Conservation (phyloP, 1,284 basidiomycete species). For the Malassezia sympodialis region DNA sequence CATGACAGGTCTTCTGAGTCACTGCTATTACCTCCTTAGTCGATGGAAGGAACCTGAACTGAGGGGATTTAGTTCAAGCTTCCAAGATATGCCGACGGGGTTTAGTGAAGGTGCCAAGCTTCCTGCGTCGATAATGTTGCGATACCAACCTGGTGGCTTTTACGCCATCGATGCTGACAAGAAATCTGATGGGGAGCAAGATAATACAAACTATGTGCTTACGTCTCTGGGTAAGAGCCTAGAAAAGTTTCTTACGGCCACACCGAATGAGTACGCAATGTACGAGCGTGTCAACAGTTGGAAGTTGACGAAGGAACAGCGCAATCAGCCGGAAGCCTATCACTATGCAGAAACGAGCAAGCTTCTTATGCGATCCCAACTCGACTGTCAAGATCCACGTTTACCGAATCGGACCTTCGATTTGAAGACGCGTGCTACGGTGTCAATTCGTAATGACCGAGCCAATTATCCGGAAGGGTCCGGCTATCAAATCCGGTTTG, state of each 20-base stretch:
- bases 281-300: slow-evolving; percentile 54
- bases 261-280: slow-evolving; percentile 59
- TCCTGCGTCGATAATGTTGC: slow-evolving; percentile 64
- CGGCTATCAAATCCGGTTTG: slow-evolving; percentile 44
- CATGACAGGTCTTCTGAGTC: slow-evolving; percentile 68
- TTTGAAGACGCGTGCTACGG: slow-evolving; percentile 82
- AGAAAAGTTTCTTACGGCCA: slow-evolving; percentile 74
- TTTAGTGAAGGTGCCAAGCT: slow-evolving; percentile 74
- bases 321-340: slow-evolving; percentile 47
- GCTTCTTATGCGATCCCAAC: slow-evolving; percentile 86
- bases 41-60: slow-evolving; percentile 44
- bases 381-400: slow-evolving; percentile 72
- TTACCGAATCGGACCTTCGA: slow-evolving; percentile 87
- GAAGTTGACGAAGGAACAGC: slow-evolving; percentile 45
- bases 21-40: slow-evolving; percentile 64
- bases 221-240: slow-evolving; percentile 65
- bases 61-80: slow-evolving; percentile 50
- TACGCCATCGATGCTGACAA: slow-evolving; percentile 73
- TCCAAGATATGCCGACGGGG: slow-evolving; percentile 56
- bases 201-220: slow-evolving; percentile 44
- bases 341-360: slow-evolving; percentile 56
- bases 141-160: slow-evolving; percentile 51
- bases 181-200: slow-evolving; percentile 22
- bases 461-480: slow-evolving; percentile 61
- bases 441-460: slow-evolving; percentile 73